Evolutionary conservation across 2,329 filamentous ascomycete genomes (phyloP), one percentile per base, ranked within the genome.

Genomic region (Neopestalotiopsis rosae): DNA sequence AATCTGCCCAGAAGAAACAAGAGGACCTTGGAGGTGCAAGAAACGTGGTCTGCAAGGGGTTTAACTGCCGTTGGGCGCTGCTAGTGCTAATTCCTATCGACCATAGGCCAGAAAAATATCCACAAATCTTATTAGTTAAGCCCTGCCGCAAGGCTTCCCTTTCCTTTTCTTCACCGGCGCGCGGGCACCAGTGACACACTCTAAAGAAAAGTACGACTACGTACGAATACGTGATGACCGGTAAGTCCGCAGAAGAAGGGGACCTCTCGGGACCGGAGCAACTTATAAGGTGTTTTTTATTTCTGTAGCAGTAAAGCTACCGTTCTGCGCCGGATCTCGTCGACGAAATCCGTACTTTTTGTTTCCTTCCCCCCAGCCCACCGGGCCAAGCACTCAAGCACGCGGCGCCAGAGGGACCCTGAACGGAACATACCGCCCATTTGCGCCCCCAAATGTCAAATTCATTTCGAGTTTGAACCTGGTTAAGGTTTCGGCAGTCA

Each of bases 31-130:
- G 9, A 52, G 24, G 45, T n/a, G n/a, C 45, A 9, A 52, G n/a
- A 52, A 52, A 52, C 45, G 45, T 52, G 45, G 17, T 52, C 45
- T 52, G 45, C 45, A 52, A 52, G 45, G 45, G 45, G 45, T n/a
- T n/a, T 52, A 52, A 52, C 45, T 52, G 45, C 45, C 45, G 45
- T 52, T 52, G n/a, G 45, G 45, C 45, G 45, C 45, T 52, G 45
- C 45, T 52, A 52, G 17, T 52, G 45, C 45, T 52, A 52, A n/a
- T 52, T n/a, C 45, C 45, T 7, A n/a, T 52, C n/a, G 45, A n/a
- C 45, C 17, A 24, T 28, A 28, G 24, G 24, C 24, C 24, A 28
- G 1, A 28, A 1, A 28, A 28, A 9, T 52, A 17, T n/a, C 20
- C 45, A 52, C 45, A 52, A 52, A 52, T 20, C 9, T 52, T 52